Percentiles rank a stretch among this genome's conserved stretches.
These are phyloP conservation scores for Huntiella bhutanensis DNA, from an alignment of 2,329 filamentous ascomycete species.

Conservation along the genomic window DNA sequence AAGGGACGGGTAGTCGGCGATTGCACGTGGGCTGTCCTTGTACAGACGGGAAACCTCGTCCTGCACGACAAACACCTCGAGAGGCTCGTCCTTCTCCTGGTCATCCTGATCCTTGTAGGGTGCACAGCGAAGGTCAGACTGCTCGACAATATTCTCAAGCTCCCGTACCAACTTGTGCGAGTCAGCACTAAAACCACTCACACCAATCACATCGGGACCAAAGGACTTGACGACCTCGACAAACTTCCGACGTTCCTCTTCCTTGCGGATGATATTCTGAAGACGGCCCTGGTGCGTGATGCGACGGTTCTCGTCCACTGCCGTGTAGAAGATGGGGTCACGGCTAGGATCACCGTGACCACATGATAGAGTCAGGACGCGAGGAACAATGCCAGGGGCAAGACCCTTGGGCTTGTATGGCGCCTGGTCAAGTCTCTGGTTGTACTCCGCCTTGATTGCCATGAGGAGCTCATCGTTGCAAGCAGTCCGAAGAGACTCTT, in stretches of 20 bases:
- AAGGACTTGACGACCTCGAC: conserved; percentile 61
- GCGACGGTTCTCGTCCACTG: conserved; percentile 80
- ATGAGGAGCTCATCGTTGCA: conserved; percentile 88
- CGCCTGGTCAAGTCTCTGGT: conserved; percentile 78
- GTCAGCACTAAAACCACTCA: conserved; percentile 77
- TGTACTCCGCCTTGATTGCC: conserved; percentile 73
- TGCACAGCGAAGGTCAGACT: conserved; percentile 57
- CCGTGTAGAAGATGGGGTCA: conserved; percentile 78
- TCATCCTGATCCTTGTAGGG: conserved; percentile 69
- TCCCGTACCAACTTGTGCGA: conserved; percentile 70
- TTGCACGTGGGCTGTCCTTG: conserved; percentile 68
- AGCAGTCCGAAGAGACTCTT: conserved; percentile 80
- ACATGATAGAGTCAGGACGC: conserved; percentile 73
- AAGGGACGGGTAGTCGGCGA: conserved; percentile 62
- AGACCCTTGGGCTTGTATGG: conserved; percentile 91
- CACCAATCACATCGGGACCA: conserved; percentile 73
- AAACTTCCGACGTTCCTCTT: conserved; percentile 47
- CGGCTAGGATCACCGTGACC: conserved; percentile 55
- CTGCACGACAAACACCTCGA: conserved; percentile 84
- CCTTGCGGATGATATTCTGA: conserved; percentile 55
- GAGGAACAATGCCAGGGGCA: conserved; percentile 69
- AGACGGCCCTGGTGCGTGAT: conserved; percentile 82
- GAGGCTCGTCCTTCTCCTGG: conserved; percentile 54
- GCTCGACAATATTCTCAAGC: conserved; percentile 57
- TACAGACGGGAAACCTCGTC: conserved; percentile 95